phyloP scores from a whole-genome alignment of 257 asterid species.

The Gentiana macrophylla region DNA sequence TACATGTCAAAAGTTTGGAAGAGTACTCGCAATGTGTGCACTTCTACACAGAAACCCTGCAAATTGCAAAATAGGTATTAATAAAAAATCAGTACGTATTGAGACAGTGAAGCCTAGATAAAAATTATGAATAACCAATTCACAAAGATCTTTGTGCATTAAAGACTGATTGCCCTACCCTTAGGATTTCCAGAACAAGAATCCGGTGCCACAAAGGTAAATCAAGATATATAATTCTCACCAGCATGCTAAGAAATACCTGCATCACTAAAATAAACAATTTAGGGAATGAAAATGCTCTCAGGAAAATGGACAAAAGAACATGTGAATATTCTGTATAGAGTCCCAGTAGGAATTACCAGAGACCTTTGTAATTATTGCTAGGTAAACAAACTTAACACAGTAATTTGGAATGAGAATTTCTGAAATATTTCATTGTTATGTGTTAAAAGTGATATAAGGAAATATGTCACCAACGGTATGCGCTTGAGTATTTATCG shows the following conservation, averaged over 20 bases:
- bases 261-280: conserved; percentile 17
- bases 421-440: too few relatives aligned
- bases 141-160: neutral
- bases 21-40: conserved; percentile 82
- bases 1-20: conserved; percentile 97
- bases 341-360: too few relatives aligned
- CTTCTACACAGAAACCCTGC: conserved; percentile 98
- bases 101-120: neutral
- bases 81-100: conserved; percentile 9
- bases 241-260: conserved; percentile 97
- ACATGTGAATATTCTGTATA: too few relatives aligned
- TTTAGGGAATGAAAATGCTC: conserved; percentile 3
- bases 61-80: conserved; percentile 15
- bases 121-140: neutral
- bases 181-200: conserved; percentile 91
- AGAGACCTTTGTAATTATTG: too few relatives aligned
- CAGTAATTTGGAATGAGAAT: too few relatives aligned
- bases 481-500: too few relatives aligned
- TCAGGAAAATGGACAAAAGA: neutral
- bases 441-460: too few relatives aligned
- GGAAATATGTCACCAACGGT: too few relatives aligned
- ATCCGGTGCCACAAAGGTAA: conserved; percentile 98
- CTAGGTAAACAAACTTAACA: too few relatives aligned
- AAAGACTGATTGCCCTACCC: conserved; percentile 43
- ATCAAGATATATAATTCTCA: conserved; percentile 80